phyloP scores from a whole-genome alignment of 495 filamentous ascomycete genomes.

The Cladorrhinum samala region DNA sequence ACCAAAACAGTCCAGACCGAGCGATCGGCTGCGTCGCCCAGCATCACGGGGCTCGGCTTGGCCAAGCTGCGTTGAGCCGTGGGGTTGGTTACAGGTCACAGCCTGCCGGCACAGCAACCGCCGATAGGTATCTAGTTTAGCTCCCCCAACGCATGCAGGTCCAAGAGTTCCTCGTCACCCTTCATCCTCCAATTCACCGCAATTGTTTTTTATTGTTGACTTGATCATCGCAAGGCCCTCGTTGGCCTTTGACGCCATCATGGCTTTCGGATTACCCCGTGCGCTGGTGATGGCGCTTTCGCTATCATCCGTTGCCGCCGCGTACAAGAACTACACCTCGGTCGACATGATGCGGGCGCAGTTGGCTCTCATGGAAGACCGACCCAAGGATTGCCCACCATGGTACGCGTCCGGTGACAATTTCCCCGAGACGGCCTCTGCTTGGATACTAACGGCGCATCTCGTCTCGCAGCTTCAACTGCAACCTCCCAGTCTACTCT shows the following conservation, averaged over 20 bases:
- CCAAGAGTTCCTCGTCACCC: neutral
- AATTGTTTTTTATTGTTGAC: constrained; percentile 2
- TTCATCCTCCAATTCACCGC: neutral
- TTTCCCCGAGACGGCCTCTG: neutral
- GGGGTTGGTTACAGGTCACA: constrained; percentile 10
- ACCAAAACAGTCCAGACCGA: too few species aligned
- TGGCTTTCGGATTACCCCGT: constrained; percentile 31
- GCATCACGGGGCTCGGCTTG: too few species aligned
- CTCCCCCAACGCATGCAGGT: neutral
- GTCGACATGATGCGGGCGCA: constrained; percentile 48
- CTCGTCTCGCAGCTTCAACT: constrained; percentile 74
- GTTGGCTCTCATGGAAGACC: constrained; percentile 43
- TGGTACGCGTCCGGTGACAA: constrained; percentile 41
- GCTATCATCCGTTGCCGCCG: constrained; percentile 36
- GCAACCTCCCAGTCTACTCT: constrained; percentile 81
- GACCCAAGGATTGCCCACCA: constrained; percentile 57
- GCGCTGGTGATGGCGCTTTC: constrained; percentile 32
- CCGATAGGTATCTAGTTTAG: constrained; percentile 1
- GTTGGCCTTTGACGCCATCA: constrained; percentile 21
- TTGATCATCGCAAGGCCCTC: constrained; percentile 20
- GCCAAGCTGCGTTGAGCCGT: constrained; percentile 10
- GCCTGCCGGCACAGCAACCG: constrained; percentile 11
- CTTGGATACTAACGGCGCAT: constrained; percentile 13
- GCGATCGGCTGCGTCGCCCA: too few species aligned
- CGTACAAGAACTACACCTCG: constrained; percentile 40